Evolutionary conservation across 352 stramenopile species (phyloP).

Genomic region (Globisporangium nodosum): DNA sequence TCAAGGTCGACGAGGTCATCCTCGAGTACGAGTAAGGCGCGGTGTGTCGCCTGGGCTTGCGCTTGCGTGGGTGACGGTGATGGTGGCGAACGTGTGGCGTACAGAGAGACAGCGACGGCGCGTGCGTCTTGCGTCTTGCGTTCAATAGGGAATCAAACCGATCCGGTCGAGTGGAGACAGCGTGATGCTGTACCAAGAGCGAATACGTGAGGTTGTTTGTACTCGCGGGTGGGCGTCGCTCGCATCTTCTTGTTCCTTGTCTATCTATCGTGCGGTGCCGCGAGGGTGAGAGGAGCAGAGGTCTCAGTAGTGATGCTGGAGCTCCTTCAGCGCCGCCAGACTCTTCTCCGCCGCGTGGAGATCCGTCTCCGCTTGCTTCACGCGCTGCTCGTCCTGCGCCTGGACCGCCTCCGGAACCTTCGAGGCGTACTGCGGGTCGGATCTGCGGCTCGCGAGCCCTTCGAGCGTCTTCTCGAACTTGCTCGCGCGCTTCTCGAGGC

Average conservation of each 20-base stretch:
- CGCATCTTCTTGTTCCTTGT: background rate
- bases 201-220: too few relatives aligned
- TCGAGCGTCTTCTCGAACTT: slow-evolving; percentile 54
- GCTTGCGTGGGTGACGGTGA: too few relatives aligned
- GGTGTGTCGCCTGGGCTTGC: background rate
- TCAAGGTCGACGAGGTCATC: slow-evolving; percentile 91
- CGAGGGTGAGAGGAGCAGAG: background rate
- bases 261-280: background rate
- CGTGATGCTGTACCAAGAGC: too few relatives aligned
- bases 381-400: slow-evolving; percentile 48
- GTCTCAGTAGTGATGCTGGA: slow-evolving; percentile 49
- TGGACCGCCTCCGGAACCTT: slow-evolving; percentile 71
- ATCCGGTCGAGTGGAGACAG: background rate
- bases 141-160: background rate
- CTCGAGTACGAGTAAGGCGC: slow-evolving; percentile 84
- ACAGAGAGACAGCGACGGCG: background rate
- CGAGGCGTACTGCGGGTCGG: slow-evolving; percentile 37
- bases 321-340: slow-evolving; percentile 42
- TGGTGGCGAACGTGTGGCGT: background rate
- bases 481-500: slow-evolving; percentile 51
- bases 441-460: slow-evolving; percentile 33
- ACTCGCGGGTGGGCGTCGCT: too few relatives aligned
- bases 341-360: slow-evolving; percentile 44
- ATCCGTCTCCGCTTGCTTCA: slow-evolving; percentile 54
- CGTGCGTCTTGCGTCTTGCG: background rate